A percentile compares a stretch with the other conserved stretches of the same genome.
Conservation (phyloP, 2,329 filamentous ascomycete species). For the Dactylellina cionopaga region DNA sequence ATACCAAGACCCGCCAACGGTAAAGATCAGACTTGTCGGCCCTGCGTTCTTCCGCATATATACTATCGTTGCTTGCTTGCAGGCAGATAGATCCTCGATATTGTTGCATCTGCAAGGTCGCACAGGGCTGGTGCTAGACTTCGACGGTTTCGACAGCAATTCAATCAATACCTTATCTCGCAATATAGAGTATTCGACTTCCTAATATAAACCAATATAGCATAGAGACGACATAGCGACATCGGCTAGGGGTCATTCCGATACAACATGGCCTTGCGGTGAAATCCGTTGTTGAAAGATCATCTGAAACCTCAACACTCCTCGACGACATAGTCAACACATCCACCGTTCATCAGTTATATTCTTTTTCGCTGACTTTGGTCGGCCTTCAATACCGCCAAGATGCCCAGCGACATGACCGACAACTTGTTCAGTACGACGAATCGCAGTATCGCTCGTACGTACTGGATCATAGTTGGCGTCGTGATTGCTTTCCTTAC, state of each 20-base stretch:
- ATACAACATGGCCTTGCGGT: background rate
- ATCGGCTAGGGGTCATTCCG: no score
- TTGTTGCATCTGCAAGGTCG: no score
- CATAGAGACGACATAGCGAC: no score
- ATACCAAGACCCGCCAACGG: background rate
- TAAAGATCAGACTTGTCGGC: constrained; percentile 5
- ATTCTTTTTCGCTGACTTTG: background rate
- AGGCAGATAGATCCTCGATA: no score
- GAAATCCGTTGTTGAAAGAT: constrained; percentile 18
- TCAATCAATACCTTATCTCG: no score
- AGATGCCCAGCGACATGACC: constrained; percentile 45
- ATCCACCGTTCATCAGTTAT: background rate
- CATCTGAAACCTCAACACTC: constrained; percentile 24
- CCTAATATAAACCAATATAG: no score
- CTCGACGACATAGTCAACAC: constrained; percentile 25
- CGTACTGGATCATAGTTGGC: constrained; percentile 50
- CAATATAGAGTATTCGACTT: no score
- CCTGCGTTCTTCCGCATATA: constrained; percentile 8
- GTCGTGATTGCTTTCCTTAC: constrained; percentile 42
- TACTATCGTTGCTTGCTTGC: no score
- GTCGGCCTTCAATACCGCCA: constrained; percentile 15
- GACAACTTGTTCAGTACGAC: constrained; percentile 49
- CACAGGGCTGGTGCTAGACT: no score
- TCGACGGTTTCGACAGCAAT: no score
- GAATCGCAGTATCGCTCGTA: constrained; percentile 34